Conservation (phyloP, 192 early-diverging fungal species). For the Coemansia sp. region DNA sequence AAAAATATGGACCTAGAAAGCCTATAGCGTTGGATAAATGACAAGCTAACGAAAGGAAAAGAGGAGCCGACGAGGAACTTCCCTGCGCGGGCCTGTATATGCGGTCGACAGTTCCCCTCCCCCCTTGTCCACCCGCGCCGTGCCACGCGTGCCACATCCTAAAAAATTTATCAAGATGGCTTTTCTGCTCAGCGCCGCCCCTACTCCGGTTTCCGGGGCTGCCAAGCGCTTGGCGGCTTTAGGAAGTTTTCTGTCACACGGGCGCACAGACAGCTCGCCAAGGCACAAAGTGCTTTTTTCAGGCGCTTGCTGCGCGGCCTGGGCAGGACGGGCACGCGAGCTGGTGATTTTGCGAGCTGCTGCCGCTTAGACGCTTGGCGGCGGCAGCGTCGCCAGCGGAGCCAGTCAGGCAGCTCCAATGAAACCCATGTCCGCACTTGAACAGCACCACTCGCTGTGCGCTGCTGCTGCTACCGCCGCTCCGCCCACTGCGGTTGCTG, state of each 20-base stretch:
- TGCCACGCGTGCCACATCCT: constrained; percentile 18
- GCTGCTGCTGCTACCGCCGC: constrained; percentile 1
- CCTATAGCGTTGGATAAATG: constrained; percentile 1
- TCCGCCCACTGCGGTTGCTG: background rate
- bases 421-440: constrained; percentile 48
- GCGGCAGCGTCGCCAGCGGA: background rate
- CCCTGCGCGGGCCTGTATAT: constrained; percentile 13
- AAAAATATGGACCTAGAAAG: constrained; percentile 4
- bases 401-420: constrained; percentile 22
- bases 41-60: constrained; percentile 14
- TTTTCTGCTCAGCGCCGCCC: background rate
- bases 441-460: constrained; percentile 32
- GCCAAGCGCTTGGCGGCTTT: constrained; percentile 4
- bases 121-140: constrained; percentile 16
- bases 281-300: background rate
- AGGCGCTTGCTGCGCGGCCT: background rate
- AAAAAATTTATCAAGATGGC: background rate
- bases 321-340: constrained; percentile 27
- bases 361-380: background rate
- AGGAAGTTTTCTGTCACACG: background rate
- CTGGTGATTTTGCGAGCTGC: background rate
- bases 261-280: background rate
- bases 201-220: background rate
- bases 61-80: constrained; percentile 1
- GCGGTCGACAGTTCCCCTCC: background rate